These are phyloP conservation scores for Russula virescens DNA, from an alignment of 768 basidiomycete genomes.

Conservation along the genomic window DNA sequence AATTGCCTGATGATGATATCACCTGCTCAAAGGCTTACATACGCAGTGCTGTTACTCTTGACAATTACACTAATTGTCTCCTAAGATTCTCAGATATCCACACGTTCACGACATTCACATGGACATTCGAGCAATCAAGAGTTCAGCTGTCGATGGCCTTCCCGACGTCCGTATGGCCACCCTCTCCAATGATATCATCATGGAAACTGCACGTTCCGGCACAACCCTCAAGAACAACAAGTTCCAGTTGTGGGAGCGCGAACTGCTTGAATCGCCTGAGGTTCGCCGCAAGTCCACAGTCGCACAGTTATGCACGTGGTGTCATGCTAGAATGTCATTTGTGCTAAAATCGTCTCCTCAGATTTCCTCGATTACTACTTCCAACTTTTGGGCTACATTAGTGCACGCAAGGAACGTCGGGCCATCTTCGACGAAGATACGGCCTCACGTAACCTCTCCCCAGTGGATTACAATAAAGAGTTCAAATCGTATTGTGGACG, in stretches of 20 bases:
- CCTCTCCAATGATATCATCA: slow-evolving; percentile 51
- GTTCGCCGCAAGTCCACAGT: slow-evolving; percentile 95
- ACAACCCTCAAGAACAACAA: slow-evolving; percentile 50
- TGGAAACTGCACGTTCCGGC: slow-evolving; percentile 57
- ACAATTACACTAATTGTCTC: too few relatives aligned
- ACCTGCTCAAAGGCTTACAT: slow-evolving; percentile 3
- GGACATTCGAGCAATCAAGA: slow-evolving; percentile 60
- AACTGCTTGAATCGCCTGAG: slow-evolving; percentile 77
- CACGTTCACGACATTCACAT: slow-evolving; percentile 72
- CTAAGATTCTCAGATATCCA: neutral
- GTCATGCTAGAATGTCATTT: slow-evolving; percentile 5
- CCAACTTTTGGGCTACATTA: slow-evolving; percentile 85
- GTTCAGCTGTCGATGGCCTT: slow-evolving; percentile 39
- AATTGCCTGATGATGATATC: too few relatives aligned
- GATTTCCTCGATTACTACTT: slow-evolving; percentile 99
- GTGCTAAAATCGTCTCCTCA: slow-evolving; percentile 31
- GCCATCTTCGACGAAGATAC: slow-evolving; percentile 82
- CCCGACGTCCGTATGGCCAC: slow-evolving; percentile 59
- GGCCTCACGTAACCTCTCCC: slow-evolving; percentile 49
- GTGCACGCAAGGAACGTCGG: slow-evolving; percentile 78
- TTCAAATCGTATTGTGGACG: slow-evolving; percentile 91
- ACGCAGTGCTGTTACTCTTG: too few relatives aligned
- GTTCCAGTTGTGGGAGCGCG: slow-evolving; percentile 77
- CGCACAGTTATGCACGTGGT: slow-evolving; percentile 82
- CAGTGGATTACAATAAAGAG: slow-evolving; percentile 62